Evolutionary conservation across 169 alveolate genomes (phyloP).

Genomic region (Toxoplasma gondii): DNA sequence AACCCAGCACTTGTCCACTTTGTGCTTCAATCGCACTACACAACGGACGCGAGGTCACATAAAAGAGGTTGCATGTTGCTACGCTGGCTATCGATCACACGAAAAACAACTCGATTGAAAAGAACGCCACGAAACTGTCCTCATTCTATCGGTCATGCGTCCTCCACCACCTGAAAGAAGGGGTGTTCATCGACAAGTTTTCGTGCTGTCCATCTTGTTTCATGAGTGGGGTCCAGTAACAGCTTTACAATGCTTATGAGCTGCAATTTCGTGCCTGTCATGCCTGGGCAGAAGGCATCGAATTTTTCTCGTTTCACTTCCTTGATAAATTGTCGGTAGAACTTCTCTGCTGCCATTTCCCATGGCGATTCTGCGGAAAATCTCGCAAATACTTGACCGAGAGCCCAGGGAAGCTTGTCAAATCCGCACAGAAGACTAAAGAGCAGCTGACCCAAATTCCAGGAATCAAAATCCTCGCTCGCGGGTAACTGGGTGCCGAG

Average conservation of each 20-base stretch:
- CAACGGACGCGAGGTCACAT: no score
- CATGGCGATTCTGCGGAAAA: background rate
- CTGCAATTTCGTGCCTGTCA: background rate
- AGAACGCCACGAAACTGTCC: background rate
- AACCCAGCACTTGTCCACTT: no score
- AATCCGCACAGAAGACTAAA: background rate
- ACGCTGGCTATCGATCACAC: no score
- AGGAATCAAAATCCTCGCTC: background rate
- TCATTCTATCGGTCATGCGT: background rate
- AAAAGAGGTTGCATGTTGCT: no score
- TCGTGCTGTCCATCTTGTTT: background rate
- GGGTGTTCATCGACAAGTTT: background rate
- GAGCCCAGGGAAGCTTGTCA: background rate
- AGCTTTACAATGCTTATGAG: background rate
- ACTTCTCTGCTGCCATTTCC: background rate
- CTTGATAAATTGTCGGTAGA: background rate
- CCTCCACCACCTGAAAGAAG: background rate
- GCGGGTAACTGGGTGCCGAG: background rate
- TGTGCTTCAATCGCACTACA: no score
- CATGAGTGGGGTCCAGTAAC: background rate
- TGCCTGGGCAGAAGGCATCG: background rate
- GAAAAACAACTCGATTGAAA: no score
- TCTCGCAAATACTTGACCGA: background rate
- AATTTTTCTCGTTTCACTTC: background rate
- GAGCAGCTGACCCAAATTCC: background rate